Base-by-base conservation (phyloP, 2,329 filamentous ascomycete species). In the Colletotrichum sp. region DNA sequence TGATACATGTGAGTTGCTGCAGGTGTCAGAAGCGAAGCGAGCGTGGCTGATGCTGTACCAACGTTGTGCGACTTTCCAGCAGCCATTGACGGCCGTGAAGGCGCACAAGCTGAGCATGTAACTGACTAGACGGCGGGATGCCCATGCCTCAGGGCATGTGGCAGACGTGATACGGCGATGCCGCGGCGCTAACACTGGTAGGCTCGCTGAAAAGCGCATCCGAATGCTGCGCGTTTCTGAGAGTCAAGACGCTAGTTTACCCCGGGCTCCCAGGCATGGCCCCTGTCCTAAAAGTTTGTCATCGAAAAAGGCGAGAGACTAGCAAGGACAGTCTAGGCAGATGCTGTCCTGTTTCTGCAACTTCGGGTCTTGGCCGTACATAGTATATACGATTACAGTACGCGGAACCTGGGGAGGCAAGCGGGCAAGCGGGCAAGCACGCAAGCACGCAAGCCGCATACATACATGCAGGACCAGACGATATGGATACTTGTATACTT, bases 21-120 rank as follows among this genome's bases (percentile, higher is more conserved):
- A 75, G 49, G 69, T 69, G 73, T 72, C 55, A 68, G 73, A 68
- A 64, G 72, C 62, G 52, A 75, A 74, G 74, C 57, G 70, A 74
- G 44, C 34, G 64, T 64, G 64, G 65, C 64, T 69, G 34, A 69
- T 66, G 74, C 57, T 36, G 73, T 68, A 59, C 44, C 44, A 62
- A n/a, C 44, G 21, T 72, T 30, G 15, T 44, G 24, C n/a, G 34
- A n/a, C 67, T 59, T 63, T 12, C 21, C 59, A 36, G 8, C 66
- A 59, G 66, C 64, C 26, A 21, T 13, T n/a, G 44, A 18, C 66
- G 21, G 44, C 28, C n/a, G 30, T 28, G 36, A 57, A 28, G 26
- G 34, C n/a, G 59, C 59, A 65, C 68, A n/a, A 66, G 59, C 59
- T 65, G 59, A 71, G 36, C 8, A 24, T 68, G 26, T 16, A 67